Conservation (phyloP, 2,329 filamentous ascomycete genomes). For the Fusarium tjaetaba region DNA sequence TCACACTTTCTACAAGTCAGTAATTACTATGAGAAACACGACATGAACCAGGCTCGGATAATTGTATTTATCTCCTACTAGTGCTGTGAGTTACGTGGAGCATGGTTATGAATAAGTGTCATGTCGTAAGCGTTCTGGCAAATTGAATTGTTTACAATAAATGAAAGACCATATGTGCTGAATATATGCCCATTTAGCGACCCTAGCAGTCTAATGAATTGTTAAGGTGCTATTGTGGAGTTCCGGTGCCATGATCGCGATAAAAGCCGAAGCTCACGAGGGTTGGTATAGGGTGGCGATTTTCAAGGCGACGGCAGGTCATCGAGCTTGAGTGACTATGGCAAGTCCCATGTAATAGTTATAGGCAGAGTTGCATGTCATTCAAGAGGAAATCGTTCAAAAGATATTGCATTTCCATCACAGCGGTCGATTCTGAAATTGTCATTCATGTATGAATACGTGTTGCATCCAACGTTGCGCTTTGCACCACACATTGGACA, state of each 20-base stretch:
- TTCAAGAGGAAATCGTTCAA: fast-evolving
- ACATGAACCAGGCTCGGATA: too few species aligned
- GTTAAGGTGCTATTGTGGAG: background rate
- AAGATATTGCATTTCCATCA: background rate
- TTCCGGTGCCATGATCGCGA: background rate
- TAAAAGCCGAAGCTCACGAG: background rate
- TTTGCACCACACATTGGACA: too few species aligned
- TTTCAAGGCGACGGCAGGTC: background rate
- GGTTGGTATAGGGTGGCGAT: background rate
- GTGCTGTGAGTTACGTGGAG: background rate
- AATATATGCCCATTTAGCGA: background rate
- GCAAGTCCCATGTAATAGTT: background rate
- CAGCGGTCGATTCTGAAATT: background rate
- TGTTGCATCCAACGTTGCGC: background rate
- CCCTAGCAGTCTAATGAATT: background rate
- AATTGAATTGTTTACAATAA: background rate
- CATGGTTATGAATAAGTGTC: too few species aligned
- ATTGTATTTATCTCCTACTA: background rate
- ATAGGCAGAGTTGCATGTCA: fast-evolving
- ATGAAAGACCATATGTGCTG: background rate
- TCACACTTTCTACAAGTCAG: background rate
- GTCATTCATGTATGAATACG: fast-evolving
- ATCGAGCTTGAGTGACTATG: background rate
- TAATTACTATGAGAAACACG: background rate
- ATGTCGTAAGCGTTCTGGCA: background rate